Evolutionary conservation across 2,329 filamentous ascomycete genomes (phyloP).

Genomic region (Phyllosticta capitalensis): DNA sequence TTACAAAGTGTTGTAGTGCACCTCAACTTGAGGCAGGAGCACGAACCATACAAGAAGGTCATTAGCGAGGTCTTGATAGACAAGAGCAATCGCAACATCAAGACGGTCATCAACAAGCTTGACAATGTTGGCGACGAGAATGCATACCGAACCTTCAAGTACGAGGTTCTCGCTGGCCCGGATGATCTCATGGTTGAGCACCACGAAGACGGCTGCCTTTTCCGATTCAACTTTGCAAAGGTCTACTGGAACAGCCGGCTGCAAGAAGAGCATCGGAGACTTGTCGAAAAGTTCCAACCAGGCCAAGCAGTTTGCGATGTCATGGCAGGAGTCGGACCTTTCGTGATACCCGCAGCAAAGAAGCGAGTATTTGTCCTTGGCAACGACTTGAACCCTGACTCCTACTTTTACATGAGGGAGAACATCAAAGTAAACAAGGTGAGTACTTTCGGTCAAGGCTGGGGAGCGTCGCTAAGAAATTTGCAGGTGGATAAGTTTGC

Average conservation of each 20-base stretch:
- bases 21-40: conserved; percentile 76
- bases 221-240: conserved; percentile 86
- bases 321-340: conserved; percentile 95
- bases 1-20: conserved; percentile 49
- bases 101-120: conserved; percentile 92
- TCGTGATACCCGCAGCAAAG: conserved; percentile 84
- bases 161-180: conserved; percentile 77
- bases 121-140: conserved; percentile 79
- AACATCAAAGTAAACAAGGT: conserved; percentile 67
- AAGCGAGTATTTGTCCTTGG: conserved; percentile 89
- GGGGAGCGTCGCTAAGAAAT: neutral
- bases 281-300: conserved; percentile 62
- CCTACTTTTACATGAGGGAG: conserved; percentile 60
- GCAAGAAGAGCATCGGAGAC: conserved; percentile 75
- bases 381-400: conserved; percentile 93
- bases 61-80: conserved; percentile 81
- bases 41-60: conserved; percentile 74
- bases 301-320: conserved; percentile 91
- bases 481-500: conserved; percentile 55
- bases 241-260: conserved; percentile 98
- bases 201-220: conserved; percentile 74
- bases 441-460: neutral
- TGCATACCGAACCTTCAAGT: conserved; percentile 83
- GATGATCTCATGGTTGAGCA: conserved; percentile 78
- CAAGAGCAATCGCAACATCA: conserved; percentile 66